These are phyloP conservation scores for Urostyla sp. DNA, from an alignment of 73 alveolate genomes.

Conservation along the genomic window DNA sequence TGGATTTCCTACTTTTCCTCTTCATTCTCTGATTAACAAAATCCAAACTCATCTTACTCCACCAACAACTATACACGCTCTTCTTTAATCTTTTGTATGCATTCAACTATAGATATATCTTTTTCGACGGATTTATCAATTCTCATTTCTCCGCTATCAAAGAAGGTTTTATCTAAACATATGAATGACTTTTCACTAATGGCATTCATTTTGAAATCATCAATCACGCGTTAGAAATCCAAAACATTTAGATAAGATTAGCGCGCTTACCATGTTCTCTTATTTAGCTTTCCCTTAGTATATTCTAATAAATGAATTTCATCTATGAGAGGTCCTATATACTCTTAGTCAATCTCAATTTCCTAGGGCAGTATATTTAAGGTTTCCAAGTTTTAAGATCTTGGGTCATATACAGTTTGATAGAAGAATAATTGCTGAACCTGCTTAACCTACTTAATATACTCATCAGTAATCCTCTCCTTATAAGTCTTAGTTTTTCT, in stretches of 20 bases:
- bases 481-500: slow-evolving; percentile 17
- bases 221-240: not conserved
- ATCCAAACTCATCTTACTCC: too few relatives aligned
- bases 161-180: slow-evolving; percentile 38
- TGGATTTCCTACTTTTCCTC: too few relatives aligned
- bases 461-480: slow-evolving; percentile 49
- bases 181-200: slow-evolving; percentile 16
- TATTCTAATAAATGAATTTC: not conserved
- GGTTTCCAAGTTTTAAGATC: not conserved
- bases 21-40: too few relatives aligned
- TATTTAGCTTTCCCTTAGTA: slow-evolving; percentile 20
- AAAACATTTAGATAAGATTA: slow-evolving; percentile 10
- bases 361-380: not conserved
- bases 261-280: not conserved
- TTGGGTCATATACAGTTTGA: slow-evolving; percentile 57
- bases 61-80: too few relatives aligned
- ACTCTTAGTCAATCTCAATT: slow-evolving; percentile 22
- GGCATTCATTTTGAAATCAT: slow-evolving; percentile 8
- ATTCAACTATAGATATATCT: not conserved
- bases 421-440: slow-evolving; percentile 35
- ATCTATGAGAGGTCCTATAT: slow-evolving; percentile 23
- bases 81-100: too few relatives aligned
- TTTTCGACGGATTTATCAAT: not conserved
- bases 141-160: not conserved
- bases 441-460: slow-evolving; percentile 10